phyloP scores from a whole-genome alignment of 768 basidiomycete species.

The Mycena rosella region DNA sequence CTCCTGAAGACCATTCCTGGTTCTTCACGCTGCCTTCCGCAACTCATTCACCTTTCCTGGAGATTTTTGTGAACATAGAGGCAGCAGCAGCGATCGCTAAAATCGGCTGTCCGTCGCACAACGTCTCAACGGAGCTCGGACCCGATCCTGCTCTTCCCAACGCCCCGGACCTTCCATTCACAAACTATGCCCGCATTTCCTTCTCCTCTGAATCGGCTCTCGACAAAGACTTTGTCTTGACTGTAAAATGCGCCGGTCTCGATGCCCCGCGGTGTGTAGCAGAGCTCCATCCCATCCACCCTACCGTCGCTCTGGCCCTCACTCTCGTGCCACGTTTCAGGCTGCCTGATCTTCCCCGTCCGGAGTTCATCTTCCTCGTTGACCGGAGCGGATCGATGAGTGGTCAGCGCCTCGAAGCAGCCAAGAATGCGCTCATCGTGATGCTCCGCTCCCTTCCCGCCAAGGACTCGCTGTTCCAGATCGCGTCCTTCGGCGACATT shows the following conservation, averaged over 20 bases:
- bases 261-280: constrained; percentile 27
- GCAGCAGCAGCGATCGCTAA: constrained; percentile 24
- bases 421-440: constrained; percentile 53
- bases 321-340: constrained; percentile 57
- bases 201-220: constrained; percentile 39
- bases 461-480: constrained; percentile 53
- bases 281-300: constrained; percentile 13
- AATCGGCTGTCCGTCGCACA: constrained; percentile 29
- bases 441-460: constrained; percentile 54
- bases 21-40: neutral
- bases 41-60: constrained; percentile 14
- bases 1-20: constrained; percentile 11
- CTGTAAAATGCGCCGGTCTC: constrained; percentile 37
- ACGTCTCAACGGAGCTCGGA: constrained; percentile 32
- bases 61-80: constrained; percentile 27
- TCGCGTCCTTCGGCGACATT: constrained; percentile 53
- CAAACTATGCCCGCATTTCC: constrained; percentile 27
- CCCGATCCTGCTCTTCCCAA: constrained; percentile 33
- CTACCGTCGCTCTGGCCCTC: constrained; percentile 52
- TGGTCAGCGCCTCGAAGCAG: constrained; percentile 45
- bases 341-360: constrained; percentile 45
- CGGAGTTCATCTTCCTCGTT: constrained; percentile 64
- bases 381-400: constrained; percentile 61
- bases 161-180: constrained; percentile 18
- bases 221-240: constrained; percentile 63